phyloP scores from a whole-genome alignment of 176 grass and related monocot genomes.

The Eragrostis nindensis region DNA sequence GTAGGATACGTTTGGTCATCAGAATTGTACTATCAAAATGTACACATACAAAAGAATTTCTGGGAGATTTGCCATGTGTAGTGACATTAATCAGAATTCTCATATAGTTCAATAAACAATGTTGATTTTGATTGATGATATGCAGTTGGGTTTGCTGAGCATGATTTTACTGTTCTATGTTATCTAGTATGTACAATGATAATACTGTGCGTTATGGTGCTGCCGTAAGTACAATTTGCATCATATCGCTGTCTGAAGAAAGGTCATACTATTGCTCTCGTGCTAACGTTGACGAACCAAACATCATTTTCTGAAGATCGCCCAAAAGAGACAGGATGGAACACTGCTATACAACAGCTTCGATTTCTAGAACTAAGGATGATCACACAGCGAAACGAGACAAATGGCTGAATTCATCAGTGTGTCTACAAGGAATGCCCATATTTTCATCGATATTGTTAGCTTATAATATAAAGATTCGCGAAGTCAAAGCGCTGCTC shows the following conservation, averaged over 20 bases:
- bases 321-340: not conserved
- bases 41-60: conserved; percentile 47
- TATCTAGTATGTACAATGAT: not conserved
- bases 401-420: not conserved
- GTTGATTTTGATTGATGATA: conserved; percentile 48
- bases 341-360: not conserved
- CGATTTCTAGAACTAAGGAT: not conserved
- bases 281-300: too few species aligned
- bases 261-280: too few species aligned
- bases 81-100: conserved; percentile 46
- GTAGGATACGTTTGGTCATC: conserved; percentile 44
- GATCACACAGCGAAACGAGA: not conserved
- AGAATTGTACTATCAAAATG: conserved; percentile 54
- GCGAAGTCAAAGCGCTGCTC: not conserved
- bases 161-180: not conserved
- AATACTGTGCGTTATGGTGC: not conserved
- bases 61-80: conserved; percentile 38
- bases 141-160: conserved; percentile 17
- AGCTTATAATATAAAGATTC: not conserved
- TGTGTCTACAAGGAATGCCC: not conserved
- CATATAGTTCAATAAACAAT: conserved; percentile 65
- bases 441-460: not conserved
- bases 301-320: too few species aligned
- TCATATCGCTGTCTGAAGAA: too few species aligned
- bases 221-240: not conserved